Conservation (phyloP, 2,329 filamentous ascomycete species). For the Dichotomopilus funicola region DNA sequence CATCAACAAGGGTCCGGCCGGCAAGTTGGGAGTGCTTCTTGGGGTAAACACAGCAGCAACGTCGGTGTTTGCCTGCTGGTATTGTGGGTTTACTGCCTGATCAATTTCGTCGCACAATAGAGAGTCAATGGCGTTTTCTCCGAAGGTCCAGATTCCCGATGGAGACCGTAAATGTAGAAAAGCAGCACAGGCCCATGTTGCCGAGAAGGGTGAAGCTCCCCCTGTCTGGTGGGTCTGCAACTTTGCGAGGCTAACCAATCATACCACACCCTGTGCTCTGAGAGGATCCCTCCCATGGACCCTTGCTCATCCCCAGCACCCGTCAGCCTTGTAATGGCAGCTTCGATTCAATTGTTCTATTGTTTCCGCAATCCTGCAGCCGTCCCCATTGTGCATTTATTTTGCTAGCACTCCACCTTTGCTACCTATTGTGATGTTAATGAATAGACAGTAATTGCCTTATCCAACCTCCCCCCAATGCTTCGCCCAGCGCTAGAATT, state of each 20-base stretch:
- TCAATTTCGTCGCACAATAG: not conserved
- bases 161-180: not conserved
- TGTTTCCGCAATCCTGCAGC: no score
- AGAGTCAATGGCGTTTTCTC: not conserved
- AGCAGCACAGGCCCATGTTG: not conserved
- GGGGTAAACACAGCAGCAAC: no score
- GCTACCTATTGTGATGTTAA: not conserved
- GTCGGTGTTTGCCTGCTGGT: no score
- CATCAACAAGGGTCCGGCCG: not conserved
- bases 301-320: not conserved
- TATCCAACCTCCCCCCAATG: no score
- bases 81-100: no score
- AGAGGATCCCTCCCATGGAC: not conserved
- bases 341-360: no score
- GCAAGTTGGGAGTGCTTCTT: no score
- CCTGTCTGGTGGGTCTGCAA: not conserved
- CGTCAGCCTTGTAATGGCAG: constrained; percentile 9
- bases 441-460: no score
- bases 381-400: not conserved
- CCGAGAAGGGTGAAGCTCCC: not conserved
- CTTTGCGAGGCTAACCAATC: constrained; percentile 8
- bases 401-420: constrained; percentile 1
- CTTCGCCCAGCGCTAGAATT: no score
- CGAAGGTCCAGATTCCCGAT: not conserved
- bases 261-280: not conserved